Percentiles rank a stretch among this genome's conserved stretches.
Evolutionary conservation across 768 basidiomycete species (phyloP).

Genomic region (Pholiota microspora): DNA sequence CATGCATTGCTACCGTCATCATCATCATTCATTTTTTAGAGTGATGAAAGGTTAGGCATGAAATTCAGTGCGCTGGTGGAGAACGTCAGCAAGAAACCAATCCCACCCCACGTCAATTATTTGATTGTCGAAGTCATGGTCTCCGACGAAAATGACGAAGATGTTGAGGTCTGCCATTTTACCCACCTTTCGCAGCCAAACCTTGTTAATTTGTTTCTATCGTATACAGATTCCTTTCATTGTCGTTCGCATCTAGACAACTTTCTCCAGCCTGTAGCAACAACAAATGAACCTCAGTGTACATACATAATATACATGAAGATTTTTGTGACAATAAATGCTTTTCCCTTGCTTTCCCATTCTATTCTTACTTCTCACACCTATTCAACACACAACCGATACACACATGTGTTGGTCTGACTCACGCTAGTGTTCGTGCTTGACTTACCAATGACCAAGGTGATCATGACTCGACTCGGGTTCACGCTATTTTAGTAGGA

Average conservation of each 20-base stretch:
- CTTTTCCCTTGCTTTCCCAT: background rate
- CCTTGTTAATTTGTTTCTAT: background rate
- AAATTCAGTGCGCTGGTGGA: slow-evolving; percentile 91
- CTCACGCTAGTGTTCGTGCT: too few species aligned
- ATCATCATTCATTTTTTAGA: slow-evolving; percentile 44
- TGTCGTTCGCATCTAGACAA: slow-evolving; percentile 55
- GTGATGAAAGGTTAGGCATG: slow-evolving; percentile 85
- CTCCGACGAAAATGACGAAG: slow-evolving; percentile 87
- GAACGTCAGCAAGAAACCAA: slow-evolving; percentile 90
- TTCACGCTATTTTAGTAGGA: too few species aligned
- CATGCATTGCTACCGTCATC: background rate
- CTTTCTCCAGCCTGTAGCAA: background rate
- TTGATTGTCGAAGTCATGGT: slow-evolving; percentile 95
- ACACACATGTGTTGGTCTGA: background rate
- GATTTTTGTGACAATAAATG: background rate
- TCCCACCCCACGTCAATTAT: slow-evolving; percentile 79
- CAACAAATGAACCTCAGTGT: background rate
- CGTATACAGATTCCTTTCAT: slow-evolving; percentile 73
- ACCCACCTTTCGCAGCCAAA: background rate
- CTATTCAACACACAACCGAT: background rate
- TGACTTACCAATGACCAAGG: too few species aligned
- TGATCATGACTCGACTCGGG: too few species aligned
- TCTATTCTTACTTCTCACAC: background rate
- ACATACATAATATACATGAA: slow-evolving; percentile 5
- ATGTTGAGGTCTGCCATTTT: slow-evolving; percentile 73